phyloP scores from a whole-genome alignment of 1,139 yeast species.

The Debaryomyces psychrophilus region DNA sequence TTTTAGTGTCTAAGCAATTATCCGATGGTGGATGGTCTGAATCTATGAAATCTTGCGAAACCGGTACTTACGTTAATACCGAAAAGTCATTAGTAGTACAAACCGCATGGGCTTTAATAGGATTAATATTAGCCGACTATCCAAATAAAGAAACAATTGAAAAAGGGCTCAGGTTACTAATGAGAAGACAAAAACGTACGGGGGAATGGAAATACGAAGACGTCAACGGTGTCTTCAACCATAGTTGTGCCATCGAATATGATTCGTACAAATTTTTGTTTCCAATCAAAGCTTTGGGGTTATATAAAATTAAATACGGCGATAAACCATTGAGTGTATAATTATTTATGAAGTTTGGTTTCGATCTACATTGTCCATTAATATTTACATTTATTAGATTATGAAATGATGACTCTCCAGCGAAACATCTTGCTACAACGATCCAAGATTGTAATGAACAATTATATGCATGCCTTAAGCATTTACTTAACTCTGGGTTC shows the following conservation, averaged over 20 bases:
- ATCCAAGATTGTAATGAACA: conserved; percentile 76
- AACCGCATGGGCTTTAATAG: conserved; percentile 91
- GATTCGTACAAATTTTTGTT: conserved; percentile 91
- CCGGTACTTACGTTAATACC: conserved; percentile 69
- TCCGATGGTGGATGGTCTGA: conserved; percentile 98
- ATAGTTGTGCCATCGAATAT: conserved; percentile 88
- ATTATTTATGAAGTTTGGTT: neutral
- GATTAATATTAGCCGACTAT: conserved; percentile 76
- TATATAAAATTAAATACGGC: conserved; percentile 53
- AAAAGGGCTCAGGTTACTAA: conserved; percentile 64
- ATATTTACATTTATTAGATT: neutral
- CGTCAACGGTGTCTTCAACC: conserved; percentile 95
- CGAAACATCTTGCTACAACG: conserved; percentile 50
- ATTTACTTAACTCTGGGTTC: conserved; percentile 47
- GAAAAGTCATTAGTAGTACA: conserved; percentile 77
- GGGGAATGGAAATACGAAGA: conserved; percentile 91
- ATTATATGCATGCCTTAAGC: conserved; percentile 30
- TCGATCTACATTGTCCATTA: neutral
- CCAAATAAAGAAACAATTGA: conserved; percentile 69
- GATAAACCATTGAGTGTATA: conserved; percentile 12
- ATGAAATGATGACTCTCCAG: neutral
- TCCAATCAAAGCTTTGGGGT: conserved; percentile 90
- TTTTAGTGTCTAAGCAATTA: conserved; percentile 72
- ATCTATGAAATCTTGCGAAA: conserved; percentile 79
- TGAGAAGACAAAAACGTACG: conserved; percentile 65